Evolutionary conservation across 768 basidiomycete genomes (phyloP).

Genomic region (Clitopilus hobsonii): DNA sequence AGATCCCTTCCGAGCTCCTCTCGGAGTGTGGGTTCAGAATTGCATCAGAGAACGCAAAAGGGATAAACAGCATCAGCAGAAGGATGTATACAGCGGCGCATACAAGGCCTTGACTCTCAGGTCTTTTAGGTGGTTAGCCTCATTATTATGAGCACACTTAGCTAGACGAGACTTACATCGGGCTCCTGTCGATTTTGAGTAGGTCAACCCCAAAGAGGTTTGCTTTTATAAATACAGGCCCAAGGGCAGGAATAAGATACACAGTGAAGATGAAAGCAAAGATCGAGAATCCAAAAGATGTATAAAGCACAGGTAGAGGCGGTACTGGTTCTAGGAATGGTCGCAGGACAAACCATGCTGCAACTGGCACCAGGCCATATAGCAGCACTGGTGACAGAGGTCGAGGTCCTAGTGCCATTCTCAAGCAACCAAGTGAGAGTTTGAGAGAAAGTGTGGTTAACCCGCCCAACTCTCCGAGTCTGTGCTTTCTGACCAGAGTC

Average conservation of each 20-base stretch:
- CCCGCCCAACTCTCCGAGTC: background rate
- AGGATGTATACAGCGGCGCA: slow-evolving; percentile 88
- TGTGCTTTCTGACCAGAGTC: background rate
- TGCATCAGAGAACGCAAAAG: slow-evolving; percentile 85
- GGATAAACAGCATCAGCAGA: slow-evolving; percentile 86
- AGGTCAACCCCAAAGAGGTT: slow-evolving; percentile 84
- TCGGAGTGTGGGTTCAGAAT: slow-evolving; percentile 43
- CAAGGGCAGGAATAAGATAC: slow-evolving; percentile 79
- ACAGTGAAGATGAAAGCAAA: slow-evolving; percentile 76
- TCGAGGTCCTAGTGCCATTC: slow-evolving; percentile 33
- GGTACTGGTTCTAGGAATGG: slow-evolving; percentile 69
- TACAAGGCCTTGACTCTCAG: slow-evolving; percentile 91
- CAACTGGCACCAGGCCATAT: slow-evolving; percentile 59
- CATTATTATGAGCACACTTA: background rate
- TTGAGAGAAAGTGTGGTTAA: background rate
- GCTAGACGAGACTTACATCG: slow-evolving; percentile 47
- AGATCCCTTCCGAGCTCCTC: slow-evolving; percentile 52
- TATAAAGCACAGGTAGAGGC: slow-evolving; percentile 67
- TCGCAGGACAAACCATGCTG: slow-evolving; percentile 67
- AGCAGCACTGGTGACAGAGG: slow-evolving; percentile 50
- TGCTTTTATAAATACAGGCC: slow-evolving; percentile 73
- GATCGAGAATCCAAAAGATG: slow-evolving; percentile 78
- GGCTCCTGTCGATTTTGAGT: slow-evolving; percentile 72
- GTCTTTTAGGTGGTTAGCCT: slow-evolving; percentile 42
- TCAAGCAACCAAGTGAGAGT: slow-evolving; percentile 6